A percentile compares a stretch with the other conserved stretches of the same genome.
phyloP scores from a whole-genome alignment of 345 rosid genomes.

The Citrus sinensis region DNA sequence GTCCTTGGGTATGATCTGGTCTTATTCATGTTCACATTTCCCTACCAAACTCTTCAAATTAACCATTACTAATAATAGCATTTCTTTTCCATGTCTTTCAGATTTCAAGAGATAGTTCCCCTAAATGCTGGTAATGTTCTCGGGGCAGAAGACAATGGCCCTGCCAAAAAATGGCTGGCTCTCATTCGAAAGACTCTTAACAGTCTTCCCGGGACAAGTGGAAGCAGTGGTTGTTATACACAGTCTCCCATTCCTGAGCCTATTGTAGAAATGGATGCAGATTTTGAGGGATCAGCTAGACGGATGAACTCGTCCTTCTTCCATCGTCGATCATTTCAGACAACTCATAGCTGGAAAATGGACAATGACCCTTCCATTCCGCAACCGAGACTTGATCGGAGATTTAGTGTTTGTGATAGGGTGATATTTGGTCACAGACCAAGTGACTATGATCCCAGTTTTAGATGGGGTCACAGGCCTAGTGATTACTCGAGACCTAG shows the following conservation, averaged over 20 bases:
- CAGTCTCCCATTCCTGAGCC: conserved; percentile 95
- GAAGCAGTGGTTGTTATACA: conserved; percentile 61
- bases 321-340: conserved; percentile 90
- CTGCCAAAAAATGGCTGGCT: conserved; percentile 92
- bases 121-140: conserved; percentile 94
- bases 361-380: conserved; percentile 68
- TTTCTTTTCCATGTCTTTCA: conserved; percentile 19
- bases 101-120: conserved; percentile 99
- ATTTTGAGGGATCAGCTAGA: conserved; percentile 90
- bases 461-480: conserved; percentile 49
- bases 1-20: conserved; percentile 72
- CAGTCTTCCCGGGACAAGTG: conserved; percentile 85
- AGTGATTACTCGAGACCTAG: conserved; percentile 86
- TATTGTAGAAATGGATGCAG: conserved; percentile 85
- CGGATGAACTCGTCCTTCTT: conserved; percentile 76
- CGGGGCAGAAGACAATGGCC: conserved; percentile 97
- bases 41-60: neutral
- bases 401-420: conserved; percentile 93
- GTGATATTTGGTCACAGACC: conserved; percentile 77
- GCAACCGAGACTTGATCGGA: conserved; percentile 70
- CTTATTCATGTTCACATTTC: conserved; percentile 12
- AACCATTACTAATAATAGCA: neutral
- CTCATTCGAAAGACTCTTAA: conserved; percentile 80
- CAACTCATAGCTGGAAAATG: conserved; percentile 77
- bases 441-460: conserved; percentile 67